Base-by-base conservation (phyloP, 2,329 filamentous ascomycete genomes). In the Pseudophaeomoniella oleicola region DNA sequence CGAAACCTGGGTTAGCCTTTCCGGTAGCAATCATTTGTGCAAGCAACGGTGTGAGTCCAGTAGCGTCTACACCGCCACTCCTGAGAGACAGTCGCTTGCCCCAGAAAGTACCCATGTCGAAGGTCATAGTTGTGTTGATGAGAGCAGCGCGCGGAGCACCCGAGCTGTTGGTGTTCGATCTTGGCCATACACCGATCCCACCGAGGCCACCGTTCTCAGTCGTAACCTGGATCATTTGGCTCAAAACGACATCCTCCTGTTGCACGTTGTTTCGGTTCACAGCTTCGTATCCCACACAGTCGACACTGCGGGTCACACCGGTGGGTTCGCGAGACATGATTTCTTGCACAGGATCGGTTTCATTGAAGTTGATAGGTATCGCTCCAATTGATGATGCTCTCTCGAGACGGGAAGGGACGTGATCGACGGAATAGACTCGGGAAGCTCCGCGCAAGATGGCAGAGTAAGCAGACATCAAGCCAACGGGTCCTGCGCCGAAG, bases 381-480 rank as follows among this genome's bases (percentile, higher is more conserved):
- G 66, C 71, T 0, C 72, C 73, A 30, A 79, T 78, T 48, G 71
- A 72, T 46, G 69, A 60, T 0, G 74, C 75, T 0, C 64, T 62
- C 9, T 65, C 57, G 1, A 80, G 53, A 13, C 74, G 61, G 47
- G 75, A 71, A 1, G 64, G 59, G 0, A 78, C 72, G 19, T 68
- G 67, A 41, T 80, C 75, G 2, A 80, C 69, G 0, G 75, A 69
- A 36, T 62, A 78, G 0, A 79, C 69, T 11, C 59, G 63, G 3
- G 65, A 69, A 1, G 74, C 76, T 1, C 74, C 75, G 0, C 75
- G 63, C 2, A 79, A 51, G 1, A 69, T 54, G 1, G 67, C 75
- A 0, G 67, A 74, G 53, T 79, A 78, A 2, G 74, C 75, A 2
- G 73, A 71, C 69, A 79, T 75, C 3, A 78, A 51, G 1, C 75